These are phyloP conservation scores for Aciculoconidium aculeatum DNA, from an alignment of 805 yeast species.

Conservation along the genomic window DNA sequence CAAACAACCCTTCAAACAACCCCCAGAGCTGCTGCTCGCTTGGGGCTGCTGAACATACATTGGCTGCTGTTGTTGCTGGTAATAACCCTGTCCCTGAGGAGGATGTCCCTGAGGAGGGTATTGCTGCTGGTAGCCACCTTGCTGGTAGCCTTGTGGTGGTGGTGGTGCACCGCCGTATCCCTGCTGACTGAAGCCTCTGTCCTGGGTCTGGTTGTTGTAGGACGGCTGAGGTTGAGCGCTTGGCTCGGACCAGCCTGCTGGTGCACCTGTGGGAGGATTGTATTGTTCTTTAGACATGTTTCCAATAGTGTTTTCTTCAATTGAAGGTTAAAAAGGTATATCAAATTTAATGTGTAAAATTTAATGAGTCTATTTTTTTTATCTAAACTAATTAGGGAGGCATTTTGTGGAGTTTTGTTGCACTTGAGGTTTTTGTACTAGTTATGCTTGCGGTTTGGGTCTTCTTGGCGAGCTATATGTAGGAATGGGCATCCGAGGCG, in stretches of 20 bases:
- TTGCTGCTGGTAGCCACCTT: slow-evolving; percentile 17
- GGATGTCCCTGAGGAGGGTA: slow-evolving; percentile 10
- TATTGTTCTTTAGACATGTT: slow-evolving; percentile 10
- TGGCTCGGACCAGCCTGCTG: slow-evolving; percentile 19
- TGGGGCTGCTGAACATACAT: slow-evolving; percentile 36
- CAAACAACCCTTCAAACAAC: slow-evolving; percentile 34
- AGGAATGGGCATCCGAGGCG: no score
- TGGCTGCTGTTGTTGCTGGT: slow-evolving; percentile 40
- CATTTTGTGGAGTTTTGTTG: no score
- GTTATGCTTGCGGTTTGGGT: no score
- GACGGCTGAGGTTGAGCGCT: slow-evolving; percentile 11
- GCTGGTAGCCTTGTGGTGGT: slow-evolving; percentile 18
- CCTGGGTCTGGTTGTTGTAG: slow-evolving; percentile 10
- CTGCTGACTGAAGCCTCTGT: slow-evolving; percentile 16
- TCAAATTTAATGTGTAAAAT: no score
- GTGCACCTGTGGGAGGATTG: slow-evolving; percentile 24
- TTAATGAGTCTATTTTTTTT: no score
- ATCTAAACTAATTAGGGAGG: no score
- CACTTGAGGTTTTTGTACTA: no score
- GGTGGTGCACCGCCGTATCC: slow-evolving; percentile 9
- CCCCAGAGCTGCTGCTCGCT: slow-evolving; percentile 17
- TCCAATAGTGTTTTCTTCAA: no score
- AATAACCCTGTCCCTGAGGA: slow-evolving; percentile 26
- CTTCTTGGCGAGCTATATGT: no score
- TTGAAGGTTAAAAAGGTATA: no score